phyloP scores from a whole-genome alignment of 768 basidiomycete genomes.

The Mycena belliarum region DNA sequence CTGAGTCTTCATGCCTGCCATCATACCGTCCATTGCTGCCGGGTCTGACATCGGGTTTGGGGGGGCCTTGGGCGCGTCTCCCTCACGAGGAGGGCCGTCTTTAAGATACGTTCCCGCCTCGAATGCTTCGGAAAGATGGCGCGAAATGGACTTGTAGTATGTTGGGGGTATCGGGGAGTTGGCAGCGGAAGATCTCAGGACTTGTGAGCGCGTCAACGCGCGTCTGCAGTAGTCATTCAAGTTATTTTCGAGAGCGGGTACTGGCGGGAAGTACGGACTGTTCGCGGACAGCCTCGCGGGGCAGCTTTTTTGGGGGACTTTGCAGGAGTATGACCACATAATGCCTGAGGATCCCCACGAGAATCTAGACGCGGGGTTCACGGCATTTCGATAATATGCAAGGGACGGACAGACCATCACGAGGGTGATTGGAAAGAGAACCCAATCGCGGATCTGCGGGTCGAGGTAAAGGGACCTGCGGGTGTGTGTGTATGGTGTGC shows the following conservation, averaged over 20 bases:
- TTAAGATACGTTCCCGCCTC: conserved; percentile 82
- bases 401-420: conserved; percentile 76
- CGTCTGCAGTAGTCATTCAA: conserved; percentile 46
- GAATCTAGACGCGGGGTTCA: conserved; percentile 53
- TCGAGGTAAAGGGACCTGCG: conserved; percentile 72
- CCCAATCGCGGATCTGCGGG: conserved; percentile 94
- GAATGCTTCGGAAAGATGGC: conserved; percentile 71
- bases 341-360: conserved; percentile 90
- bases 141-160: conserved; percentile 75
- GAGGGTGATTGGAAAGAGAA: conserved; percentile 93
- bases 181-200: conserved; percentile 79
- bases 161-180: conserved; percentile 78
- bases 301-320: conserved; percentile 77
- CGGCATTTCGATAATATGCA: neutral
- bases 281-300: conserved; percentile 82
- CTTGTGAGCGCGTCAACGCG: conserved; percentile 78
- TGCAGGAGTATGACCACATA: conserved; percentile 89
- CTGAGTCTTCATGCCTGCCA: conserved; percentile 98
- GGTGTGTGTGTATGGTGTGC: neutral
- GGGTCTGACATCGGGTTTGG: conserved; percentile 89
- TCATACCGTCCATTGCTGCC: conserved; percentile 95
- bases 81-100: conserved; percentile 68
- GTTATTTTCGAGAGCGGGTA: neutral
- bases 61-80: conserved; percentile 57
- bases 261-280: conserved; percentile 56